Evolutionary conservation across 495 filamentous ascomycete genomes (phyloP).

Genomic region (Penicillium daleae): DNA sequence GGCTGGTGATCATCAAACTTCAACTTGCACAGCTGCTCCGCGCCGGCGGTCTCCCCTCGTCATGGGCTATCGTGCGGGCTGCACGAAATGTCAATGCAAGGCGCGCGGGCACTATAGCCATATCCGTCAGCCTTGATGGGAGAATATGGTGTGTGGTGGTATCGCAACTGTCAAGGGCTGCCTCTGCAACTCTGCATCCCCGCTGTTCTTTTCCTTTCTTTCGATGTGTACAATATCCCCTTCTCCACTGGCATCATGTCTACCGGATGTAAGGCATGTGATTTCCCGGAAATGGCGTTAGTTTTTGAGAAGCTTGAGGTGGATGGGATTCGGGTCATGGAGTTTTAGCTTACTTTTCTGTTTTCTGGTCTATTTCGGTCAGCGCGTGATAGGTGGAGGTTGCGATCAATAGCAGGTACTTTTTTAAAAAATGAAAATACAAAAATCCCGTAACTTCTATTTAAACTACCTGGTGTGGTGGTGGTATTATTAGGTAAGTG

Average conservation of each 20-base stretch:
- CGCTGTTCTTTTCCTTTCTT: neutral
- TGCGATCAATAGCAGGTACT: neutral
- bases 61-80: constrained; percentile 85
- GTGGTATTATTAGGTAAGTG: no score
- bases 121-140: constrained; percentile 53
- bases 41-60: constrained; percentile 67
- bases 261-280: neutral
- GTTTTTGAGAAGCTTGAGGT: neutral
- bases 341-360: neutral
- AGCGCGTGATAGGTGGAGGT: neutral
- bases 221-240: neutral
- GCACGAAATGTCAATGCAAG: constrained; percentile 78
- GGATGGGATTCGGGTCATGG: neutral
- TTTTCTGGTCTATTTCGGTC: neutral
- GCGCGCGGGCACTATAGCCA: constrained; percentile 90
- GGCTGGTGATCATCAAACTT: neutral
- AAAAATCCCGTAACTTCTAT: no score
- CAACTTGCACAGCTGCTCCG: neutral
- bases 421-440: no score
- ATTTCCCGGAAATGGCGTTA: neutral
- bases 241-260: neutral
- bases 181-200: neutral
- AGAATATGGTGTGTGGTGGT: neutral
- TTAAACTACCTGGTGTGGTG: no score
- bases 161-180: neutral